Conservation (phyloP, 257 asterid species). For the Hygrophila difformis region DNA sequence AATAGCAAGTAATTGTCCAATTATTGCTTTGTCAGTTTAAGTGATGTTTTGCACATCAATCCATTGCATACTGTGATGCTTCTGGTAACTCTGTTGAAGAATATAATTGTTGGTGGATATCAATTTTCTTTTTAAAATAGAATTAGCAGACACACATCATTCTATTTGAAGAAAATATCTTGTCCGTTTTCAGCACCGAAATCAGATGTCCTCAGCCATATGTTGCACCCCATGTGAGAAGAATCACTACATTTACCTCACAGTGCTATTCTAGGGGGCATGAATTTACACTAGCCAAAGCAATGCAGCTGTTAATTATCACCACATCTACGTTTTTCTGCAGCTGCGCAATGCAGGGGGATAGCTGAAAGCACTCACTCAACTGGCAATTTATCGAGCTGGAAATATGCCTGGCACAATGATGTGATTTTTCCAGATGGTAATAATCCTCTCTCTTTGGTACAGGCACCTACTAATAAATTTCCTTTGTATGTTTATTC, state of each 20-base stretch:
- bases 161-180: constrained; percentile 8
- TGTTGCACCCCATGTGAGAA: background rate
- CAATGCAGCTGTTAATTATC: background rate
- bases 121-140: constrained; percentile 14
- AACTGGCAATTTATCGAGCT: constrained; percentile 28
- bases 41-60: constrained; percentile 23
- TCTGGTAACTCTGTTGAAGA: constrained; percentile 24
- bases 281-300: constrained; percentile 10
- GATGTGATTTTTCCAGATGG: constrained; percentile 17
- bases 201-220: too few species aligned
- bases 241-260: constrained; percentile 5
- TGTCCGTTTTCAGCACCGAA: constrained; percentile 9
- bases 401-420: constrained; percentile 34
- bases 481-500: constrained; percentile 24
- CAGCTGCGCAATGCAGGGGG: too few species aligned
- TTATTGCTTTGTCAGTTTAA: constrained; percentile 22
- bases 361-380: constrained; percentile 4
- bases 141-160: constrained; percentile 11
- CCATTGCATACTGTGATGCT: constrained; percentile 34
- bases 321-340: too few species aligned
- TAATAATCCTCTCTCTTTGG: background rate
- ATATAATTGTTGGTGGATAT: constrained; percentile 30
- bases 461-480: too few species aligned
- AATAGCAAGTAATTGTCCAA: constrained; percentile 5
- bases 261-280: background rate